phyloP scores from a whole-genome alignment of 129 eudicot genomes.

The Scalesia atractyloides region DNA sequence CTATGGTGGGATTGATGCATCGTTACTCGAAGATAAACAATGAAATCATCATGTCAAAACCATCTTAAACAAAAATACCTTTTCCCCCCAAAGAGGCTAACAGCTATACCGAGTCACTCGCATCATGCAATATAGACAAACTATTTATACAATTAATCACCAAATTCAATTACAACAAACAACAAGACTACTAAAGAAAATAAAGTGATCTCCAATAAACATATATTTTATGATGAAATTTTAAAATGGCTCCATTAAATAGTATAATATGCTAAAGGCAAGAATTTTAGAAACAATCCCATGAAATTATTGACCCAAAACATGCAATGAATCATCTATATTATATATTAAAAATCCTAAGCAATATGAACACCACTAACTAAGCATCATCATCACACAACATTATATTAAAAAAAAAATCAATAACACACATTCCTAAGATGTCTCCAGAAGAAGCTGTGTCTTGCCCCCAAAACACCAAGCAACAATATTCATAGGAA shows the following conservation, averaged over 20 bases:
- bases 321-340: constrained; percentile 23
- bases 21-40: too few species aligned
- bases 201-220: constrained; percentile 1
- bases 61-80: too few species aligned
- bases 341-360: not conserved
- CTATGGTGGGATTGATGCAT: too few species aligned
- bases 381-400: constrained; percentile 7
- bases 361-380: constrained; percentile 15
- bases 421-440: constrained; percentile 9
- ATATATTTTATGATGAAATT: constrained; percentile 3
- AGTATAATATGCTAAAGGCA: not conserved
- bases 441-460: constrained; percentile 7
- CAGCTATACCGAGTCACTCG: too few species aligned
- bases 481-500: constrained; percentile 11
- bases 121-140: not conserved
- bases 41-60: too few species aligned
- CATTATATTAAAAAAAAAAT: not conserved
- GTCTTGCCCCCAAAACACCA: constrained; percentile 20
- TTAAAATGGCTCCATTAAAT: constrained; percentile 8
- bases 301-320: not conserved
- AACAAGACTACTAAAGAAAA: constrained; percentile 12
- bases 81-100: too few species aligned
- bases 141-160: not conserved
- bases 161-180: constrained; percentile 10
- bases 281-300: not conserved